Evolutionary conservation across 306 rosid species (phyloP).

Genomic region (Cotoneaster glaucophyllus): DNA sequence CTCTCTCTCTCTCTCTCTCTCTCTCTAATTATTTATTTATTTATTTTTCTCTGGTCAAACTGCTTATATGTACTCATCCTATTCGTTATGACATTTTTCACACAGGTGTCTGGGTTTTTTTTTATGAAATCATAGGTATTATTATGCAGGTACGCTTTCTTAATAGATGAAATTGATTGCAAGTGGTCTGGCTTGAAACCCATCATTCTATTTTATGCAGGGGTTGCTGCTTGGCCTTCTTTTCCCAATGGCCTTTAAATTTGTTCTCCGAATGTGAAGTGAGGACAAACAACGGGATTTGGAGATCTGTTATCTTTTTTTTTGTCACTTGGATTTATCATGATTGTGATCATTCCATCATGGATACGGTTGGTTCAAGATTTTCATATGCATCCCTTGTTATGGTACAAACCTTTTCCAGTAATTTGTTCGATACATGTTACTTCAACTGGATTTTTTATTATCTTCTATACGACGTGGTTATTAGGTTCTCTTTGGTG

Average conservation of each 20-base stretch:
- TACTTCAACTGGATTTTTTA: constrained; percentile 3
- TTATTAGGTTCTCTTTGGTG: constrained; percentile 18
- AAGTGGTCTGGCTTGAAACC: constrained; percentile 21
- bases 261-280: constrained; percentile 42
- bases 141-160: constrained; percentile 68
- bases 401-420: constrained; percentile 49
- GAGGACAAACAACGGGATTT: constrained; percentile 47
- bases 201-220: constrained; percentile 44
- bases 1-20: too few species aligned
- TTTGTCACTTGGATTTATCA: constrained; percentile 51
- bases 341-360: constrained; percentile 53
- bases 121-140: constrained; percentile 39
- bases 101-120: constrained; percentile 51
- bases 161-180: constrained; percentile 18
- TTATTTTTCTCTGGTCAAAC: neutral
- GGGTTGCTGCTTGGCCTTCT: constrained; percentile 88
- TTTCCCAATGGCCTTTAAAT: constrained; percentile 59
- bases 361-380: constrained; percentile 87
- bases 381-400: constrained; percentile 66
- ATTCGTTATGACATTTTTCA: constrained; percentile 21
- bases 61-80: constrained; percentile 13
- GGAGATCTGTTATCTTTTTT: constrained; percentile 59
- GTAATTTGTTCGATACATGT: constrained; percentile 12
- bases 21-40: neutral
- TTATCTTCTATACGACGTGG: constrained; percentile 1